Base-by-base conservation (phyloP, 2,329 filamentous ascomycete genomes). In the Trichoderma simmonsii region DNA sequence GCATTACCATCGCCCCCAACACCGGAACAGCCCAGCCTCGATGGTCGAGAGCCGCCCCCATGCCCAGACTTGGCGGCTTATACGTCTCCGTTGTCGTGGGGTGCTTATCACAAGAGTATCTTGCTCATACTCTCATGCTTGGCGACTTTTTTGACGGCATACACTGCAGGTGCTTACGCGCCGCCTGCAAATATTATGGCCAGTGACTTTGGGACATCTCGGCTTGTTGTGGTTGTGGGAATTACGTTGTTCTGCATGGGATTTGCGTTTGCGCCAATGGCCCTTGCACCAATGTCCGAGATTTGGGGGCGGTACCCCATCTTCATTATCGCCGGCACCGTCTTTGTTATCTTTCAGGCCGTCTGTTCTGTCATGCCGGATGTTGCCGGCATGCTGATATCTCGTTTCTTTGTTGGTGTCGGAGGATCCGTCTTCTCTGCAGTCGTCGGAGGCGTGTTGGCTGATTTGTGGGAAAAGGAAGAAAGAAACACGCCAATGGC, bases 401-500 rank as follows among this genome's bases (percentile, higher is more conserved):
- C 90, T 0, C 88, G 95, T 1, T 92, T 97, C 78, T 86, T 96
- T 61, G 87, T 90, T 11, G 95, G 95, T 1, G 89, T 90, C n/a
- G 93, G 92, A 7, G 91, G 89, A 6, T 94, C 91, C 63, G 90
- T 86, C 0, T 97, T 97, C 78, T 94, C 92, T 59, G 96, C 93
- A 26, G 95, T 97, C 87, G 92, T 97, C 0, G 95, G 95, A n/a
- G 95, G 95, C 4, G 92, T 98, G 4, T 91, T 98, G 54, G 92
- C 92, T 65, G 95, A 98, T 78, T 88, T 97, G 72, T 97, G 94
- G 83, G 88, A 91, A 62, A 89, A 93, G 11, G 84, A 92, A 72
- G 90, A 93, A 59, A 86, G 95, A 39, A 97, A 98, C 77, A 94
- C 92, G 0, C 93, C 95, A 0, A 97, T 98, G 95, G 91, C 93